phyloP scores from a whole-genome alignment of 2,329 filamentous ascomycete species.

The Hypoxylon sp. region DNA sequence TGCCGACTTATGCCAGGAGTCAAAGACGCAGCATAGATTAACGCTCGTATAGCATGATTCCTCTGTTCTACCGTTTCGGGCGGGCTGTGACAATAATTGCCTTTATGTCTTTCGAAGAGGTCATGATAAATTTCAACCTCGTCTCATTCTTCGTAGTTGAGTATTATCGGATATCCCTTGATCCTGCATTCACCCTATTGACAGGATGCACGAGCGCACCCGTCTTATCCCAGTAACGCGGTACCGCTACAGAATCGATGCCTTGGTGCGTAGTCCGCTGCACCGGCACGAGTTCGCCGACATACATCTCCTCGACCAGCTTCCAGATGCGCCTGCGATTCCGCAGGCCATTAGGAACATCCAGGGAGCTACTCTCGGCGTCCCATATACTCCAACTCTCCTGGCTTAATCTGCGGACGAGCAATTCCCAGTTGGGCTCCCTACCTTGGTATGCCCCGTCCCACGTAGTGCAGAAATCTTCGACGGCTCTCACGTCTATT shows the following conservation, averaged over 20 bases:
- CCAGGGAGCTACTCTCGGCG: conserved; percentile 16
- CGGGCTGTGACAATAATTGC: no score
- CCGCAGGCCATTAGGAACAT: conserved; percentile 34
- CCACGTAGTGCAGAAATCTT: conserved; percentile 13
- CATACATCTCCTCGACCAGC: conserved; percentile 42
- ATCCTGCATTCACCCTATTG: conserved; percentile 5
- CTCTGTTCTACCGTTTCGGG: no score
- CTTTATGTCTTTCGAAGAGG: no score
- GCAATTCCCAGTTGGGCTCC: conserved; percentile 41
- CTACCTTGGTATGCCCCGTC: background rate
- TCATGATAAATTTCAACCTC: no score
- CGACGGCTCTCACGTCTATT: conserved; percentile 23
- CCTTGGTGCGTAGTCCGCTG: background rate
- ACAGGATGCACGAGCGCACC: conserved; percentile 31
- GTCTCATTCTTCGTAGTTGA: no score
- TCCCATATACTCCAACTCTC: conserved; percentile 28
- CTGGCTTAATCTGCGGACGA: conserved; percentile 40
- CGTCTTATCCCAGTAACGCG: conserved; percentile 39
- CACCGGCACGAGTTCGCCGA: conserved; percentile 38
- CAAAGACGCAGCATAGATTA: no score
- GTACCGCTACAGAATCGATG: conserved; percentile 24
- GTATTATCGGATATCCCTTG: background rate
- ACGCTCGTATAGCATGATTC: no score
- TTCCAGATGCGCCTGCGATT: conserved; percentile 43
- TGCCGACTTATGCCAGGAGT: no score